phyloP scores from a whole-genome alignment of 1,139 yeast genomes.

The Magnusiomyces clavatus region DNA sequence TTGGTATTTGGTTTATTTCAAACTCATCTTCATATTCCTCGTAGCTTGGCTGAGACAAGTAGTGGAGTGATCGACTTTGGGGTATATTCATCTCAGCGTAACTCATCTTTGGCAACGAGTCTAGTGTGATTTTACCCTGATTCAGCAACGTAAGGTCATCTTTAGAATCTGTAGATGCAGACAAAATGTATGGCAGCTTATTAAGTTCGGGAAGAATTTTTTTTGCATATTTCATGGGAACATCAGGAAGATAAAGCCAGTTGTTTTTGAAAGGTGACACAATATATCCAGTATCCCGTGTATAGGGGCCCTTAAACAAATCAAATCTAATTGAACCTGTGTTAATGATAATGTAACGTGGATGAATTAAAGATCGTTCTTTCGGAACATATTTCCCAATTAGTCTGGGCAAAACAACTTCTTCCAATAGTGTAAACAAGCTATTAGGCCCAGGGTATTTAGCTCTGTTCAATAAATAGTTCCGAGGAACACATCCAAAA shows the following conservation, averaged over 20 bases:
- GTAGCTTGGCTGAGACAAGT: neutral
- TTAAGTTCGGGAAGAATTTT: conserved; percentile 45
- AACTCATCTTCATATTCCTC: neutral
- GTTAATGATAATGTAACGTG: conserved; percentile 64
- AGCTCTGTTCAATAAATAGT: conserved; percentile 62
- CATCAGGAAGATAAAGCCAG: conserved; percentile 53
- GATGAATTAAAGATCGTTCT: conserved; percentile 20
- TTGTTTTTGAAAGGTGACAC: conserved; percentile 80
- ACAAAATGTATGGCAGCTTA: conserved; percentile 40
- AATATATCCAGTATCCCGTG: conserved; percentile 70
- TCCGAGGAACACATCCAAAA: conserved; percentile 58
- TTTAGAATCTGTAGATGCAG: conserved; percentile 6
- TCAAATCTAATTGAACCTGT: conserved; percentile 91
- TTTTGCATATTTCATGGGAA: conserved; percentile 47
- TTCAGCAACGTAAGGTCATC: neutral
- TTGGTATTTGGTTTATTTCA: neutral
- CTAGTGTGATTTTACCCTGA: neutral
- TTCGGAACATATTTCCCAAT: conserved; percentile 20
- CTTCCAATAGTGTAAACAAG: conserved; percentile 53
- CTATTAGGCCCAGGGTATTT: conserved; percentile 55
- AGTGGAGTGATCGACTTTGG: neutral
- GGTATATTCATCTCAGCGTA: conserved; percentile 3
- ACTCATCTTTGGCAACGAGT: neutral
- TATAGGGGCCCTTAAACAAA: conserved; percentile 76
- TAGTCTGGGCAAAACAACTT: conserved; percentile 54